Base-by-base conservation (phyloP, 345 rosid species). In the Garcia nutans region DNA sequence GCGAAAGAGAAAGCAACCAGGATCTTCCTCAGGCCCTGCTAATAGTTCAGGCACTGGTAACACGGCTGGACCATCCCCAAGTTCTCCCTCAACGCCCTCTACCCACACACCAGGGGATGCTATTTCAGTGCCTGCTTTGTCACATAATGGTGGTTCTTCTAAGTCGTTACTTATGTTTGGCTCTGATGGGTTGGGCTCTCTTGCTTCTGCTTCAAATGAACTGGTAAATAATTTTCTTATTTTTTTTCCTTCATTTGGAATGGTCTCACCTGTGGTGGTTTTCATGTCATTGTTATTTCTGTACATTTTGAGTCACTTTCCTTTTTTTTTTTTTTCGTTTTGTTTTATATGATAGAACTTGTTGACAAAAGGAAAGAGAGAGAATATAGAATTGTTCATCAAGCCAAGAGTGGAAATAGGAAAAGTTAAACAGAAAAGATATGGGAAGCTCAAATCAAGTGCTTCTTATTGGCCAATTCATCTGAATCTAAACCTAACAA, bases 71-170 rank as follows among this genome's bases (percentile, higher is more conserved):
- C 89, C 87, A 72, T 76, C 89, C 58, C 86, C 91, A 68, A 86
- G 86, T 79, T 86, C 89, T 70, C 87, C 87, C 16, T 89, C 91
- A 74, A 81, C 89, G 0, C 85, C 89, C 65, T 86, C 92, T 3
- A 83, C 90, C 68, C 87, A 83, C 68, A 85, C 87, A 70, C 87
- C 87, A 10, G 89, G 89, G 62, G 88, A 88, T 76, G 80, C 82
- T 20, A 78, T 87, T 60, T 84, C 90, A 61, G 72, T 83, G 83
- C 83, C 89, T 33, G 63, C 72, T 72, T 77, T 86, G 78, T 82
- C 81, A 49, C 88, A 84, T 45, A 80, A 78, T 84, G 80, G 82
- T 68, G 84, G 82, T 70, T 84, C 88, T 76, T 88, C 90, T 8
- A 86, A 85, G 78, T 77, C 89, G 71, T 67, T 90, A 87, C 86